A percentile compares a stretch with the other conserved stretches of the same genome.
These are phyloP conservation scores for Pisolithus albus DNA, from an alignment of 768 basidiomycete genomes.

Conservation along the genomic window DNA sequence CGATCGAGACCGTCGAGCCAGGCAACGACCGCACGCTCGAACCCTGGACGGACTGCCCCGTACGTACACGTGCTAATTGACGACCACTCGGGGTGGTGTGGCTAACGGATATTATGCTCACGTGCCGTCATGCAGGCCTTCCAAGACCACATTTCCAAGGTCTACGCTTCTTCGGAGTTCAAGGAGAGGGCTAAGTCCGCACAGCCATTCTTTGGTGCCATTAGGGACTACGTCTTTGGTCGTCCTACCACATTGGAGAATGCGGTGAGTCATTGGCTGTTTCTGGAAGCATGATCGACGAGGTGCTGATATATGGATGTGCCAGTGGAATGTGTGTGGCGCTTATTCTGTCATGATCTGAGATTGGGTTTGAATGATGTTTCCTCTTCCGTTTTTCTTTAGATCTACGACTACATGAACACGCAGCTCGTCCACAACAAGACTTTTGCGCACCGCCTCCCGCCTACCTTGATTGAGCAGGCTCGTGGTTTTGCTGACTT, in stretches of 20 bases:
- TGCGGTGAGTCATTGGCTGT: slow-evolving; percentile 37
- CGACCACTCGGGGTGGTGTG: background rate
- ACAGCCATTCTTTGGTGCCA: slow-evolving; percentile 54
- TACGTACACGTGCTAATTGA: slow-evolving; percentile 24
- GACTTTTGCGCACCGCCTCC: slow-evolving; percentile 71
- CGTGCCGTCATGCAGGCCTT: slow-evolving; percentile 41
- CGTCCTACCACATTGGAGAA: slow-evolving; percentile 62
- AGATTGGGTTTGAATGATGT: background rate
- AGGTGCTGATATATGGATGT: slow-evolving; percentile 6
- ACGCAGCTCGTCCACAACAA: slow-evolving; percentile 75
- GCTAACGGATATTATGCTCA: slow-evolving; percentile 6
- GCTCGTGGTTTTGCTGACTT: slow-evolving; percentile 69
- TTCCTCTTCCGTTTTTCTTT: background rate
- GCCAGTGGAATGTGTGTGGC: slow-evolving; percentile 63
- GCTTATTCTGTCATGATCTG: background rate
- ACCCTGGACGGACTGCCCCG: slow-evolving; percentile 65
- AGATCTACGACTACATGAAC: slow-evolving; percentile 76
- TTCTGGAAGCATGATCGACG: background rate
- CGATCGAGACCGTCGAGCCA: slow-evolving; percentile 84
- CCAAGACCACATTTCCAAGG: slow-evolving; percentile 51
- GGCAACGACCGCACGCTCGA: slow-evolving; percentile 78
- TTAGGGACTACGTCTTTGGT: slow-evolving; percentile 69
- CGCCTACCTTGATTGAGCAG: slow-evolving; percentile 72
- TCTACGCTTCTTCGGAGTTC: slow-evolving; percentile 61
- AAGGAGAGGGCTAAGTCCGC: slow-evolving; percentile 52